Evolutionary conservation across 2,329 filamentous ascomycete genomes (phyloP), one percentile per base, ranked within the genome.

Genomic region (Aspergillus intermedius): DNA sequence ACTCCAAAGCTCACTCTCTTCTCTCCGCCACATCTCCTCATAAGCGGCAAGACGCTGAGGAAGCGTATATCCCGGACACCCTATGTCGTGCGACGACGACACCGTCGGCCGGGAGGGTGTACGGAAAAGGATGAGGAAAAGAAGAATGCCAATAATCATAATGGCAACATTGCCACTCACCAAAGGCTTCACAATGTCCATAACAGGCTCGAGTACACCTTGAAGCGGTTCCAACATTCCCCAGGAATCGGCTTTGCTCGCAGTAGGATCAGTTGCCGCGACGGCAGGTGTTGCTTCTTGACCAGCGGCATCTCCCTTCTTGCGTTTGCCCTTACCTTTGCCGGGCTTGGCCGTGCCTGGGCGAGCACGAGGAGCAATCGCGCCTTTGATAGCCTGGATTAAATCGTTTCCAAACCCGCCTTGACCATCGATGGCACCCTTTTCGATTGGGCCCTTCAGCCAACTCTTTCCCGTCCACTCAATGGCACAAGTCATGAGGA

Each of bases 381-480:
- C 86, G 39, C 80, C 77, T 63, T 84, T 89, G 15, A 97, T 74
- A 23, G 84, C 79, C 8, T 84, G 81, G 46, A 91, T 80, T 4
- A 98, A 72, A 49, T 91, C 87, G 57, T 86, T 91, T 54, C 86
- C 87, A 65, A 94, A 95, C 49, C 84, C 78, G 7, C 77, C 78
- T 69, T 98, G 93, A 23, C 93, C 93, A 48, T 96, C 91, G 54
- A 87, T 91, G 40, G 91, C 89, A 51, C 89, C 91, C 67, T 95
- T 96, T 66, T 98, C 93, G 58, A 98, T 98, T 2, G 93, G 88
- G 54, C 87, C 88, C 74, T 93, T 96, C 42, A 98, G 74, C 93
- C 93, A 98, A 74, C 91, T 96, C 77, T 97, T 98, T 59, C 91
- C 91, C 3, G 86, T 85, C 94, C 94, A 98, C 63, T 98, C 94